Conservation (phyloP, 257 asterid species). For the Haberlea rhodopensis region DNA sequence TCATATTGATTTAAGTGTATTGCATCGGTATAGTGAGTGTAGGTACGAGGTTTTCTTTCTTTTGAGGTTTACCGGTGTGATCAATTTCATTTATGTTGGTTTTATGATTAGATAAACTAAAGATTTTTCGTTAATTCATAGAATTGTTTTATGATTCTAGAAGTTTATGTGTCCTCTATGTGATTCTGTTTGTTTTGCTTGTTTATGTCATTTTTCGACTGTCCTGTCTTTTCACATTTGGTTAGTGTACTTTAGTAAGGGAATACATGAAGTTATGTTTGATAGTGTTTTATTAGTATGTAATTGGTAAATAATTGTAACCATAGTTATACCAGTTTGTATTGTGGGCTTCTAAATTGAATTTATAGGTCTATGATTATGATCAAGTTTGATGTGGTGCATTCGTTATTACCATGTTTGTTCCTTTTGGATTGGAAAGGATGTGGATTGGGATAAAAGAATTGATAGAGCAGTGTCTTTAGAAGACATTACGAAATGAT, state of each 20-base stretch:
- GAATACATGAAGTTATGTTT: background rate
- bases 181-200: background rate
- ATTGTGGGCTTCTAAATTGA: background rate
- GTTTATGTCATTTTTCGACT: background rate
- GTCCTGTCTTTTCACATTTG: background rate
- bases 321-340: background rate
- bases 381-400: background rate
- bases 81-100: too few relatives aligned
- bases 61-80: too few relatives aligned
- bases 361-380: constrained; percentile 8
- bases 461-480: background rate
- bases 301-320: background rate
- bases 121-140: background rate
- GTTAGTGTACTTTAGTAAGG: background rate
- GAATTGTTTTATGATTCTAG: background rate
- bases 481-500: background rate
- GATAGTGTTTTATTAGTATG: background rate
- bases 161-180: background rate
- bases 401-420: background rate
- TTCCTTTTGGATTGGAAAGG: background rate
- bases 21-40: too few relatives aligned
- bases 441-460: too few relatives aligned
- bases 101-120: too few relatives aligned
- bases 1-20: too few relatives aligned
- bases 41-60: too few relatives aligned